Percentiles rank a stretch among this genome's conserved stretches.
phyloP scores from a whole-genome alignment of 306 rosid genomes.

The Psophocarpus tetragonolobus region DNA sequence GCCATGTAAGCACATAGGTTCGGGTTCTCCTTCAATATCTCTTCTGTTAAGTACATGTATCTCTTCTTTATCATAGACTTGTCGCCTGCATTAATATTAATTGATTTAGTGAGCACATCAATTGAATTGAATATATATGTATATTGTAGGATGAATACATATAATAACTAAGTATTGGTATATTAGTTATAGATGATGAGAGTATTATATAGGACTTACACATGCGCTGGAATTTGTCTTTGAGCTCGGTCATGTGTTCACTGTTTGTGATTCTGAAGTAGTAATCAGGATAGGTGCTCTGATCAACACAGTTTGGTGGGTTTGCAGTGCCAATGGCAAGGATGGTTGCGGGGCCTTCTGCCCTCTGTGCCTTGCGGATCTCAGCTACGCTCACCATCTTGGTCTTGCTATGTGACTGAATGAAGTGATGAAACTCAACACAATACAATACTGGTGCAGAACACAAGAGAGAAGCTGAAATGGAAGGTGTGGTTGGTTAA shows the following conservation, averaged over 20 bases:
- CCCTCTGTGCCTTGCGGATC: neutral
- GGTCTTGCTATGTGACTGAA: too few species aligned
- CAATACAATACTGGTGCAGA: too few species aligned
- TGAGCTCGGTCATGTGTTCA: neutral
- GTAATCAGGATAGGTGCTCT: neutral
- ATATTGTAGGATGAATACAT: too few species aligned
- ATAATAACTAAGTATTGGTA: too few species aligned
- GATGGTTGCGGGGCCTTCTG: neutral
- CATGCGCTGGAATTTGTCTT: neutral
- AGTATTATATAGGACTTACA: too few species aligned
- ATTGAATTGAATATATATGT: too few species aligned
- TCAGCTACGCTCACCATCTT: neutral
- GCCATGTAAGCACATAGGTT: neutral
- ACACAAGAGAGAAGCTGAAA: too few species aligned
- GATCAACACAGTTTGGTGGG: neutral
- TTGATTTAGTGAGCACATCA: too few species aligned
- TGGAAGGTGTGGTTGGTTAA: too few species aligned
- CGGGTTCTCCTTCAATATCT: neutral
- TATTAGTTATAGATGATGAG: too few species aligned
- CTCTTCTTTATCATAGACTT: neutral
- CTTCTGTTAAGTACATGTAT: neutral
- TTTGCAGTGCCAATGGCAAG: neutral
- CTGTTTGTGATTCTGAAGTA: neutral
- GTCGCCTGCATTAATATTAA: neutral
- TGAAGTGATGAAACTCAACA: too few species aligned